Conservation (phyloP, 495 filamentous ascomycete genomes). For the Aspergillus ostianus region DNA sequence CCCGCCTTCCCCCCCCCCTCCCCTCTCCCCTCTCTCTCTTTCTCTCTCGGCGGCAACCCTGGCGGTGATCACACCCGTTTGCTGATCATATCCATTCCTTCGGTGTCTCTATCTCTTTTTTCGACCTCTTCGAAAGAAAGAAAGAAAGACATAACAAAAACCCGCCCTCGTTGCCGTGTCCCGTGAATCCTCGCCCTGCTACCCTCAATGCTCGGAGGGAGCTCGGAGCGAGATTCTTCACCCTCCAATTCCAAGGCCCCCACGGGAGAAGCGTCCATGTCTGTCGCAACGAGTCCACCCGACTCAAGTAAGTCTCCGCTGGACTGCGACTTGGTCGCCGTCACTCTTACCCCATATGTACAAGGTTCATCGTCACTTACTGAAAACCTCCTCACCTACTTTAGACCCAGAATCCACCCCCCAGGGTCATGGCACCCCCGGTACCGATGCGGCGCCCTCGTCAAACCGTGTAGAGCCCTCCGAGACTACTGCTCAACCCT, state of each 20-base stretch:
- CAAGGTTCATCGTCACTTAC: slow-evolving; percentile 6
- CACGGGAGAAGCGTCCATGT: slow-evolving; percentile 38
- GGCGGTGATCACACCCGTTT: slow-evolving; percentile 20
- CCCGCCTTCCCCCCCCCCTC: slow-evolving; percentile 12
- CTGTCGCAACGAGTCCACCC: slow-evolving; percentile 26
- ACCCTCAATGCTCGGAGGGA: slow-evolving; percentile 41
- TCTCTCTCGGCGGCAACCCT: slow-evolving; percentile 21
- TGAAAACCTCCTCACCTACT: slow-evolving; percentile 4
- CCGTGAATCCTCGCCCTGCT: slow-evolving; percentile 19
- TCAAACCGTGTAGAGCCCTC: slow-evolving; percentile 27
- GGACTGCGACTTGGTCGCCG: neutral
- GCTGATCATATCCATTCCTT: slow-evolving; percentile 4
- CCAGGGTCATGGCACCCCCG: slow-evolving; percentile 26
- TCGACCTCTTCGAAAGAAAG: neutral
- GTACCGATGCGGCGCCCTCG: slow-evolving; percentile 27
- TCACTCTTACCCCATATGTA: neutral
- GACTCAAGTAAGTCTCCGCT: slow-evolving; percentile 20
- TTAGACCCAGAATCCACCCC: slow-evolving; percentile 33
- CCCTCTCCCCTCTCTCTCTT: slow-evolving; percentile 9
- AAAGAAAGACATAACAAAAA: too few relatives aligned
- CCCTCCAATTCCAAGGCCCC: slow-evolving; percentile 30
- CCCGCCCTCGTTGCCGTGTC: neutral
- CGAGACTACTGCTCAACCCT: slow-evolving; percentile 20
- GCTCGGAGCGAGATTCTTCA: slow-evolving; percentile 34
- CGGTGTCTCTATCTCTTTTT: neutral